A percentile compares a stretch with the other conserved stretches of the same genome.
Evolutionary conservation across 306 rosid species (phyloP).

Genomic region (Crotalaria pallida): DNA sequence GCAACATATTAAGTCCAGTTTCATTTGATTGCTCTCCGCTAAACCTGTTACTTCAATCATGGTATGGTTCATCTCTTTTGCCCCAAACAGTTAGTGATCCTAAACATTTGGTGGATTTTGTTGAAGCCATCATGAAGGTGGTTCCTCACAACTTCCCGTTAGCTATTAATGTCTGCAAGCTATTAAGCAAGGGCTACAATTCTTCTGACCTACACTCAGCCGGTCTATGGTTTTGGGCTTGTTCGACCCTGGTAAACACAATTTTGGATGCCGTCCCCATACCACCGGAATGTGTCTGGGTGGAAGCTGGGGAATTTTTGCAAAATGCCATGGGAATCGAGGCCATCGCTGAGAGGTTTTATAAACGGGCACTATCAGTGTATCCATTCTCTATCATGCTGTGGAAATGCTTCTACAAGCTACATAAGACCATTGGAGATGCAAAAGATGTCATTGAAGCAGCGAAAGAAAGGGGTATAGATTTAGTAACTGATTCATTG

Average conservation of each 20-base stretch:
- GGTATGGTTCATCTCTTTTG: slow-evolving; percentile 75
- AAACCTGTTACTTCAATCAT: slow-evolving; percentile 62
- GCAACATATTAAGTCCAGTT: slow-evolving; percentile 47
- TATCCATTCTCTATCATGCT: slow-evolving; percentile 72
- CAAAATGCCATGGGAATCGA: slow-evolving; percentile 44
- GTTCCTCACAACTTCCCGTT: slow-evolving; percentile 70
- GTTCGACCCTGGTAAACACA: slow-evolving; percentile 67
- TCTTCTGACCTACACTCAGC: slow-evolving; percentile 34
- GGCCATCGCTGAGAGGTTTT: slow-evolving; percentile 54
- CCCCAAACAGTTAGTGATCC: slow-evolving; percentile 48
- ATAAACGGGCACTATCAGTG: slow-evolving; percentile 55
- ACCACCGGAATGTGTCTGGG: slow-evolving; percentile 82
- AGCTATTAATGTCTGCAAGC: slow-evolving; percentile 61
- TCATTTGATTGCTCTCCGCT: slow-evolving; percentile 60
- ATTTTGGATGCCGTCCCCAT: slow-evolving; percentile 66
- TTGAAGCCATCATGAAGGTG: slow-evolving; percentile 66
- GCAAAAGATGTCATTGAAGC: slow-evolving; percentile 42
- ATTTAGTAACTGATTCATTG: slow-evolving; percentile 11
- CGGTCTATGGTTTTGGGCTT: slow-evolving; percentile 77
- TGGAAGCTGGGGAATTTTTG: slow-evolving; percentile 66
- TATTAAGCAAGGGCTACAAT: slow-evolving; percentile 33
- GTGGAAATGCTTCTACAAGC: slow-evolving; percentile 54
- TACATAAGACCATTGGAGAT: slow-evolving; percentile 35
- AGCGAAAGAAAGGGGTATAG: slow-evolving; percentile 62
- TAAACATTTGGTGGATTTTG: slow-evolving; percentile 76